Conservation (phyloP, 345 rosid genomes). For the Mangifera indica region DNA sequence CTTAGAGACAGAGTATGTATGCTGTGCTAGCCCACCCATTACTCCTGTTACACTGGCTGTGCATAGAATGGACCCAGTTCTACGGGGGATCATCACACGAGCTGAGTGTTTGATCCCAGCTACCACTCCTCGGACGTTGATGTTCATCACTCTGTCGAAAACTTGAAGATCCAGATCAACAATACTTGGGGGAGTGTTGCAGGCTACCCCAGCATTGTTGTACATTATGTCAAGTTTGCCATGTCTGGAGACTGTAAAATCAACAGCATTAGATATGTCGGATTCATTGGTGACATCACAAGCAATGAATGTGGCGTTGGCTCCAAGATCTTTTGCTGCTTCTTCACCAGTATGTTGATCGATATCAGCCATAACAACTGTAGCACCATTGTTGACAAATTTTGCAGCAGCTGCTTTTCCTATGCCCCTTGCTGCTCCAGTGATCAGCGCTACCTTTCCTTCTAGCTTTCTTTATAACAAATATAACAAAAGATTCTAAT, state of each 20-base stretch:
- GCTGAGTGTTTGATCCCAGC: conserved; percentile 77
- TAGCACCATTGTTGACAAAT: conserved; percentile 73
- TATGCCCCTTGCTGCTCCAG: conserved; percentile 90
- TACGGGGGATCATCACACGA: conserved; percentile 72
- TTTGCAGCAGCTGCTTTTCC: conserved; percentile 74
- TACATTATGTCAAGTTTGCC: conserved; percentile 69
- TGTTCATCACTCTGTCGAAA: conserved; percentile 60
- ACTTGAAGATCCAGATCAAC: conserved; percentile 61
- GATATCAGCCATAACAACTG: conserved; percentile 75
- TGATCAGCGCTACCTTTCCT: conserved; percentile 78
- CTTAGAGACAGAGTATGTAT: conserved; percentile 63
- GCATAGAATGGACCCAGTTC: conserved; percentile 65
- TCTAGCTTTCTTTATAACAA: conserved; percentile 54
- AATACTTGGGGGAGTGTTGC: conserved; percentile 58
- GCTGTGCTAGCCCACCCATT: conserved; percentile 72
- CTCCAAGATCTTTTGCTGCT: conserved; percentile 60
- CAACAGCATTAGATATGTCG: conserved; percentile 62
- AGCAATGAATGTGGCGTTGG: conserved; percentile 45
- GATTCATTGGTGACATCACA: conserved; percentile 81
- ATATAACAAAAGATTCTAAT: conserved; percentile 7
- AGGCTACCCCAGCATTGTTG: conserved; percentile 79
- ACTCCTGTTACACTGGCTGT: conserved; percentile 70
- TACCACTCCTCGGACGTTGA: conserved; percentile 72
- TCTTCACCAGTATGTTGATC: conserved; percentile 52
- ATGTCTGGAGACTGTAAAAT: conserved; percentile 51